These are phyloP conservation scores for Thuidium tamariscinum DNA, from an alignment of 225 moss, liverwort and hornwort species.

Conservation along the genomic window DNA sequence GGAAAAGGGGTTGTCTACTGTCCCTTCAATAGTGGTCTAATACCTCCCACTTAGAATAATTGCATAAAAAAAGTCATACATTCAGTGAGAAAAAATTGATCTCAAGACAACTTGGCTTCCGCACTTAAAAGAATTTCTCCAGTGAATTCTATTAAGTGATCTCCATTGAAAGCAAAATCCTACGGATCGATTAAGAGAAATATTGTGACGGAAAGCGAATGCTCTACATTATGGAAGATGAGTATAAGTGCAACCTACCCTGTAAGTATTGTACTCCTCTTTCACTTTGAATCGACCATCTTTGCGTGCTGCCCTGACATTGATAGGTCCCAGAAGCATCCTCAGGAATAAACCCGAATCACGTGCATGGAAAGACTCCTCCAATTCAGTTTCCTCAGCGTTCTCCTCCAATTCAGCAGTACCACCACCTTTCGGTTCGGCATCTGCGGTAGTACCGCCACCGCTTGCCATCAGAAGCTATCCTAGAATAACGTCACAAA, in stretches of 20 bases:
- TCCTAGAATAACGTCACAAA: neutral
- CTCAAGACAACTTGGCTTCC: neutral
- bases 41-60: neutral
- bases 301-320: slow-evolving; percentile 78
- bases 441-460: neutral
- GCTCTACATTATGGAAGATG: neutral
- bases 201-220: neutral
- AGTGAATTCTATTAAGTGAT: neutral
- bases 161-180: neutral
- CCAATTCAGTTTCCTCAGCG: neutral
- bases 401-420: neutral
- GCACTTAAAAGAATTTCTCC: no score
- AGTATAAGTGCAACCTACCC: slow-evolving; percentile 33
- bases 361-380: neutral
- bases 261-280: slow-evolving; percentile 91
- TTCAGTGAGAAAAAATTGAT: neutral
- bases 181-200: neutral
- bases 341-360: slow-evolving; percentile 66
- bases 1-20: neutral
- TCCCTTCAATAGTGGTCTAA: neutral
- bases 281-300: slow-evolving; percentile 90
- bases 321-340: slow-evolving; percentile 81
- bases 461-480: slow-evolving; percentile 13
- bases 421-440: neutral
- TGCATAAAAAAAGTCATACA: neutral